phyloP scores from a whole-genome alignment of 1,284 basidiomycete species.

The Inonotus hispidus region DNA sequence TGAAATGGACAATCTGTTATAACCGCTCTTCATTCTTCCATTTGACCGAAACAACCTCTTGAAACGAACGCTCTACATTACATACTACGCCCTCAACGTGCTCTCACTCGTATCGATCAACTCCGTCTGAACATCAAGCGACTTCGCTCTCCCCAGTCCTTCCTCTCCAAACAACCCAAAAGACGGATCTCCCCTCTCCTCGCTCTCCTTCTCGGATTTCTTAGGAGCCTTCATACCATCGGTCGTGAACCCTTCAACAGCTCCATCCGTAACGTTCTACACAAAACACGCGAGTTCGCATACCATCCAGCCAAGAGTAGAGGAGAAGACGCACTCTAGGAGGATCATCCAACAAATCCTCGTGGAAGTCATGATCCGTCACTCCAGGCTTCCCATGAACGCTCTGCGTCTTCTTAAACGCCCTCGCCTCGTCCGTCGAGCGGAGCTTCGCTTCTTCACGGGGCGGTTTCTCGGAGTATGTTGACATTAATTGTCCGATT shows the following conservation, averaged over 20 bases:
- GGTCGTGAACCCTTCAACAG: neutral
- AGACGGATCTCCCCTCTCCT: neutral
- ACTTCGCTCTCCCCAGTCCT: neutral
- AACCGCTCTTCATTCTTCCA: neutral
- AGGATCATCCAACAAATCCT: constrained; percentile 30
- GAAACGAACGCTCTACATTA: no score
- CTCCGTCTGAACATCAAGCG: constrained; percentile 8
- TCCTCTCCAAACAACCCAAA: constrained; percentile 5
- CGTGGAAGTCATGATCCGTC: constrained; percentile 31
- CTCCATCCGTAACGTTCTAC: constrained; percentile 6
- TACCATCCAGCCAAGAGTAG: no score
- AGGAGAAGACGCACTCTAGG: constrained; percentile 29
- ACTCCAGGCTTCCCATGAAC: constrained; percentile 27
- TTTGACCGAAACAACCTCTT: no score
- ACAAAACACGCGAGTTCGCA: no score
- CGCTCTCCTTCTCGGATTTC: neutral
- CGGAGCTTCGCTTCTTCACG: neutral
- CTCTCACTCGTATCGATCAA: constrained; percentile 9
- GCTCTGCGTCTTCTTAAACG: constrained; percentile 30
- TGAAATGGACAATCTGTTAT: no score
- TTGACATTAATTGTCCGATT: neutral
- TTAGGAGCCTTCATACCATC: constrained; percentile 7
- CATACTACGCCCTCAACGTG: neutral
- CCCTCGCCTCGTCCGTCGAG: constrained; percentile 4
- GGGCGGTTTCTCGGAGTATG: neutral